Base-by-base conservation (phyloP, 2,329 filamentous ascomycete genomes). In the Proliferodiscus dingleyae region DNA sequence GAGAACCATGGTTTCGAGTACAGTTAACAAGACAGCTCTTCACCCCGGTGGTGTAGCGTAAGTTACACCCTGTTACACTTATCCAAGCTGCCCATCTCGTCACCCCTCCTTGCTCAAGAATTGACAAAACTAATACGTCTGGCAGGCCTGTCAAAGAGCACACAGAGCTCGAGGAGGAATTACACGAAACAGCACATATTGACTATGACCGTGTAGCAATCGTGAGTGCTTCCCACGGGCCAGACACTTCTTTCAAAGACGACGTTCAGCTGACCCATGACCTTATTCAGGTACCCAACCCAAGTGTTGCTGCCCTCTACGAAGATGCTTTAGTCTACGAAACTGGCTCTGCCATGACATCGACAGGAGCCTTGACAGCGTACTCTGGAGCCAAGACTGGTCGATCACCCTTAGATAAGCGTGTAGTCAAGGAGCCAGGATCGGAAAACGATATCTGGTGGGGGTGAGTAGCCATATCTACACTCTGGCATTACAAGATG, bases 261-360 rank as follows among this genome's bases (percentile, higher is more conserved):
- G 39, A 13, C 34, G 29, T 32, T 46, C n/a, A n/a, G n/a, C n/a
- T n/a, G n/a, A n/a, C n/a, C n/a, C n/a, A n/a, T n/a, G n/a, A n/a
- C n/a, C 43, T 43, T 41, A 22, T 45, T 22, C 52, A 82, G 78
- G 79, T 84, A 50, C 87, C 89, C 72, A 97, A 98, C 73, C 90
- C 60, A 38, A 59, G 91, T 46, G 93, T 97, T 51, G 85, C 93
- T 55, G 86, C 90, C 48, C 83, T 98, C 55, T 98, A 98, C 77
- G 93, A 98, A 81, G 93, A 98, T 86, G 93, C 93, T 46, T 81
- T 98, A 55, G 89, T 90, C 59, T 98, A 97, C 75, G 93, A 98
- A 74, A 93, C 88, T 47, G 93, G 93, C 63, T 94, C 91, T 45
- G 93, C 93, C 69, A 96, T 98, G 74, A 95, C 93, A 59, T 94